Evolutionary conservation across 768 basidiomycete species (phyloP).

Genomic region (Rubroboletus satanas): DNA sequence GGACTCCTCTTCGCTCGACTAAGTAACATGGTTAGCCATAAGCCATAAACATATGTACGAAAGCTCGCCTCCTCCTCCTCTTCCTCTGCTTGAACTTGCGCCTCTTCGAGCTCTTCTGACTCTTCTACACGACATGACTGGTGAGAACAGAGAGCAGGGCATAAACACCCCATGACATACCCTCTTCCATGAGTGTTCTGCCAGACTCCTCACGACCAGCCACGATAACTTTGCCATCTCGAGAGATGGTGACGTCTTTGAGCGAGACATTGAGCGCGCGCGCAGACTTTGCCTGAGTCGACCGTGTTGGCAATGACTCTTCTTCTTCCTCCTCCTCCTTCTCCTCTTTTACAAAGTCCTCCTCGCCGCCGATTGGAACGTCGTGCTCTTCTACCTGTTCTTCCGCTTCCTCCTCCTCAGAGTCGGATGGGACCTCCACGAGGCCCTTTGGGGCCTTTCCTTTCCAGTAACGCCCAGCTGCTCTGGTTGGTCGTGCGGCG

Average conservation of each 20-base stretch:
- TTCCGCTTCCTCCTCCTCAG: constrained; percentile 57
- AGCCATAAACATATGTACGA: background rate
- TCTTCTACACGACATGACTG: constrained; percentile 10
- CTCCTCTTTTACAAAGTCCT: constrained; percentile 46
- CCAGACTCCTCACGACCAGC: constrained; percentile 78
- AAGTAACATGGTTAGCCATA: constrained; percentile 15
- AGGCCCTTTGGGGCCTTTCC: constrained; percentile 83
- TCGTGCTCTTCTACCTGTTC: constrained; percentile 48
- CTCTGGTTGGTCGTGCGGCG: constrained; percentile 71
- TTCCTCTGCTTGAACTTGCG: constrained; percentile 36
- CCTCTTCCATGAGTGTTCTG: constrained; percentile 60
- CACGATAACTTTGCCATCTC: constrained; percentile 75
- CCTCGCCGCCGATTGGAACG: constrained; percentile 55
- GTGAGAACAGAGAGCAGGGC: constrained; percentile 3
- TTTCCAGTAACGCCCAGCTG: constrained; percentile 85
- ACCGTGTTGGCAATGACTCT: constrained; percentile 36
- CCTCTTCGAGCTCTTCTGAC: constrained; percentile 43
- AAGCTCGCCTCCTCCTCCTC: constrained; percentile 39
- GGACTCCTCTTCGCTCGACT: constrained; percentile 89
- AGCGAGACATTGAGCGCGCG: constrained; percentile 71
- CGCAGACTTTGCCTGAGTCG: constrained; percentile 31
- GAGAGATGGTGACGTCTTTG: constrained; percentile 77
- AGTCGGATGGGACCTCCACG: constrained; percentile 56
- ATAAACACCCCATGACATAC: constrained; percentile 30
- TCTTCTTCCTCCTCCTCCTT: constrained; percentile 45